Base-by-base conservation (phyloP, 176 grass and related monocot genomes). In the Alloteropsis semialata region DNA sequence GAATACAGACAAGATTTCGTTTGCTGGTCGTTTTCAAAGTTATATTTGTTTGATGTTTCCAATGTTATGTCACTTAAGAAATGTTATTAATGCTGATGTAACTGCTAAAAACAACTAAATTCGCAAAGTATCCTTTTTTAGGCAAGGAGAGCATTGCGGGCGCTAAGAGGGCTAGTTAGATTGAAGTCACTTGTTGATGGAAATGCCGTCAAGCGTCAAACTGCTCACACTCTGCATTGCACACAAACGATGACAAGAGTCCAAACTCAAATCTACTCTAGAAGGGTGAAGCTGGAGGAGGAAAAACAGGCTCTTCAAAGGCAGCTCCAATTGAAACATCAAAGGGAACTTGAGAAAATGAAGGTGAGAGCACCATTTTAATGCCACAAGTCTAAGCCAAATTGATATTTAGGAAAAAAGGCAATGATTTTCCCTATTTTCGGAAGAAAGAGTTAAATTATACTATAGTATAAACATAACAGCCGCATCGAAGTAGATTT, bases 241-340 rank as follows among this genome's bases (percentile, higher is more conserved):
- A 92, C 92, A 75, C 97, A 91, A 84, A 90, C 68, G 33, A 84
- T 93, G 87, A 59, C 91, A 21, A 93, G 93, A 84, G 72, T 99
- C 77, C 97, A 99, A 83, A 87, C 80, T 59, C 93, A 93, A 48
- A 94, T 99, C 51, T 81, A 84, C 41, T 88, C 93, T 74, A 88
- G 97, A 72, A 92, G 89, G 69, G 66, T 91, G 81, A 93, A 94
- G 78, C 89, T 89, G 85, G 85, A 91, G 28, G 91, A 99, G 81
- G 97, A 94, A 70, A 94, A 99, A 58, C 93, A 92, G 68, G 84
- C 89, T 87, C 65, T 96, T 77, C 93, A 94, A 84, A 99, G 74
- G 83, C 93, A 96, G 65, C 80, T 92, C 50, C 93, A 96, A 58
- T 67, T 88, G 46, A 99, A 99, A 75, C 83, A 82, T 27, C 78